These are phyloP conservation scores for Berberis vulgaris DNA, from an alignment of 164 flowering plant genomes.

Conservation along the genomic window DNA sequence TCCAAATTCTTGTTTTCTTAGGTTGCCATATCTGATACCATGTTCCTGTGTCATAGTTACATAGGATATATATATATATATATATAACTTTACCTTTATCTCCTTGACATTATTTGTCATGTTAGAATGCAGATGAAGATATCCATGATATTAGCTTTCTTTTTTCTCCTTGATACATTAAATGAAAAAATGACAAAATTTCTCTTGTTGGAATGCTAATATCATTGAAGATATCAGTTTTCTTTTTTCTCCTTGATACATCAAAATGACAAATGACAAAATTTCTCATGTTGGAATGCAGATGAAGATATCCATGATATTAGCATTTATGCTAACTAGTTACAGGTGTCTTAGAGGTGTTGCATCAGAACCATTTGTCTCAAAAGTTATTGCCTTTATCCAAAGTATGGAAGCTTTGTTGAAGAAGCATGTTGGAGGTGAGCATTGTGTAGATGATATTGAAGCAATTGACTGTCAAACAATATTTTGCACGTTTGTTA, in stretches of 20 bases:
- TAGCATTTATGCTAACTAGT: conserved; percentile 54
- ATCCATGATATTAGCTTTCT: not conserved
- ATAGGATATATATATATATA: too few species aligned
- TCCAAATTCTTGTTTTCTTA: too few species aligned
- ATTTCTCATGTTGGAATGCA: conserved; percentile 25
- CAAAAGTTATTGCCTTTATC: conserved; percentile 41
- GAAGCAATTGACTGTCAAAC: too few species aligned
- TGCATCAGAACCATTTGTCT: conserved; percentile 43
- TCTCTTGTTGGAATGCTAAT: not conserved
- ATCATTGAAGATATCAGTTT: not conserved
- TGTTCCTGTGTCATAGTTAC: too few species aligned
- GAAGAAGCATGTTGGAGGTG: conserved; percentile 41
- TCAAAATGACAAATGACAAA: not conserved
- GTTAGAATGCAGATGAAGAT: conserved; percentile 19
- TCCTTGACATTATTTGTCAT: not conserved
- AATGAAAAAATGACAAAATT: not conserved
- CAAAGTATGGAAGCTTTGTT: conserved; percentile 21
- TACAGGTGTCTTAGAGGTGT: conserved; percentile 51
- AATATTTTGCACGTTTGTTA: too few species aligned
- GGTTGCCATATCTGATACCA: too few species aligned
- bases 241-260: not conserved
- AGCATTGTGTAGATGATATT: conserved; percentile 8
- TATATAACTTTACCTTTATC: not conserved
- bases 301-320: conserved; percentile 40
- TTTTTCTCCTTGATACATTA: not conserved